phyloP scores from a whole-genome alignment of 352 stramenopile genomes.

The Globisporangium perplexum region DNA sequence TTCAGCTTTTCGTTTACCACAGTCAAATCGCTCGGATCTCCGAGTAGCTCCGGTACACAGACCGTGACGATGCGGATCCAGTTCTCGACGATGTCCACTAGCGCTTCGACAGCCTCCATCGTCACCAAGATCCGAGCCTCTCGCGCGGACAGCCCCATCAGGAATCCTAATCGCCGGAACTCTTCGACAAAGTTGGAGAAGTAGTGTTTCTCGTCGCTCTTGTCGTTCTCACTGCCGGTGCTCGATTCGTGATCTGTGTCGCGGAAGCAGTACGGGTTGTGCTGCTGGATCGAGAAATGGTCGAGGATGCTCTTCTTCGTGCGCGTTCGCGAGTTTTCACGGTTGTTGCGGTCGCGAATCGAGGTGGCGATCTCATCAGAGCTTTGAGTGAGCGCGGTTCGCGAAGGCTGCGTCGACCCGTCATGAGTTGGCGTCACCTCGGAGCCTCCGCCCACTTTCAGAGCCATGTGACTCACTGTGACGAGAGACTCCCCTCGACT shows the following conservation, averaged over 20 bases:
- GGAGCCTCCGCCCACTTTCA: constrained; percentile 40
- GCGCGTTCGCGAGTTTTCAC: constrained; percentile 4
- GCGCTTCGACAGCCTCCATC: constrained; percentile 45
- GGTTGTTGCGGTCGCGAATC: neutral
- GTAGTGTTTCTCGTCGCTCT: constrained; percentile 10
- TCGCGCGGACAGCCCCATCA: constrained; percentile 47
- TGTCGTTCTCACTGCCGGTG: constrained; percentile 10
- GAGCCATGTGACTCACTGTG: constrained; percentile 37
- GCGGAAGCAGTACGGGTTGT: constrained; percentile 70
- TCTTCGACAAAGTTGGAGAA: constrained; percentile 37
- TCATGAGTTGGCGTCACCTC: constrained; percentile 26
- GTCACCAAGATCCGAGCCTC: constrained; percentile 60
- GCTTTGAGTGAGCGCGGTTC: neutral
- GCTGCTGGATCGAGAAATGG: constrained; percentile 59
- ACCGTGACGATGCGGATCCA: constrained; percentile 46
- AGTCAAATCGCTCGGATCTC: neutral
- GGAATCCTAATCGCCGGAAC: constrained; percentile 41
- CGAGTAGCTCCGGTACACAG: constrained; percentile 40
- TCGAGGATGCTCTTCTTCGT: constrained; percentile 68
- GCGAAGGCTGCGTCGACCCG: constrained; percentile 4
- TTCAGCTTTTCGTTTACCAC: neutral
- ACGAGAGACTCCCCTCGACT: constrained; percentile 65
- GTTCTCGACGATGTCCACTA: constrained; percentile 61
- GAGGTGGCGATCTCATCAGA: neutral
- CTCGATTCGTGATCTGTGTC: constrained; percentile 31